These are phyloP conservation scores for Volvariella surrecta DNA, from an alignment of 1,284 basidiomycete species.

Conservation along the genomic window DNA sequence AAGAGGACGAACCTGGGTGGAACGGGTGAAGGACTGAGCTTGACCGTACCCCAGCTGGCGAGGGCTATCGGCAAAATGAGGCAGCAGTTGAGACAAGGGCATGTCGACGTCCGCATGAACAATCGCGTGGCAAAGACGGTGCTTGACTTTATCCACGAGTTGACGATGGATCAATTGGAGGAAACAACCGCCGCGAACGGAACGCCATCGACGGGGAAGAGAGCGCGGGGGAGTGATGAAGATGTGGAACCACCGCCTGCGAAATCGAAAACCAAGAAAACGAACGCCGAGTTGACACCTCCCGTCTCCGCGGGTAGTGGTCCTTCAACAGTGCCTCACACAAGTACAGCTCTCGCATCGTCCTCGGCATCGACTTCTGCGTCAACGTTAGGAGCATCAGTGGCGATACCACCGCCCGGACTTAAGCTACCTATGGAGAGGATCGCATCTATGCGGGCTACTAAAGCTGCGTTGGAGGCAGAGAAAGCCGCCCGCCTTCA, in stretches of 20 bases:
- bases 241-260: not conserved
- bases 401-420: too few relatives aligned
- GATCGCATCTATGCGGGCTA: too few relatives aligned
- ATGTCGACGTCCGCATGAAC: conserved; percentile 48
- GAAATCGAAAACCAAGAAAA: not conserved
- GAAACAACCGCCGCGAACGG: not conserved
- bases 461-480: too few relatives aligned
- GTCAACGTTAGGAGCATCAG: too few relatives aligned
- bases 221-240: not conserved
- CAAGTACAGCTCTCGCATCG: too few relatives aligned
- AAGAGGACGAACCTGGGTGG: not conserved
- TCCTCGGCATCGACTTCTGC: too few relatives aligned
- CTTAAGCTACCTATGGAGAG: too few relatives aligned
- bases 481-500: too few relatives aligned
- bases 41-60: conserved; percentile 26
- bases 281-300: not conserved
- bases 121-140: conserved; percentile 38
- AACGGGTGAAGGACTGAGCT: conserved; percentile 16
- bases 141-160: conserved; percentile 31
- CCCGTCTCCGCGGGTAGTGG: not conserved
- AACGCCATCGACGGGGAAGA: not conserved
- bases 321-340: not conserved
- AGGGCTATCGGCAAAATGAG: conserved; percentile 41
- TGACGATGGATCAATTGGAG: conserved; percentile 9
- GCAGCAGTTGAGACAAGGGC: conserved; percentile 32